Conservation (phyloP, 1,284 basidiomycete species). For the Cutaneotrichosporon sp. region DNA sequence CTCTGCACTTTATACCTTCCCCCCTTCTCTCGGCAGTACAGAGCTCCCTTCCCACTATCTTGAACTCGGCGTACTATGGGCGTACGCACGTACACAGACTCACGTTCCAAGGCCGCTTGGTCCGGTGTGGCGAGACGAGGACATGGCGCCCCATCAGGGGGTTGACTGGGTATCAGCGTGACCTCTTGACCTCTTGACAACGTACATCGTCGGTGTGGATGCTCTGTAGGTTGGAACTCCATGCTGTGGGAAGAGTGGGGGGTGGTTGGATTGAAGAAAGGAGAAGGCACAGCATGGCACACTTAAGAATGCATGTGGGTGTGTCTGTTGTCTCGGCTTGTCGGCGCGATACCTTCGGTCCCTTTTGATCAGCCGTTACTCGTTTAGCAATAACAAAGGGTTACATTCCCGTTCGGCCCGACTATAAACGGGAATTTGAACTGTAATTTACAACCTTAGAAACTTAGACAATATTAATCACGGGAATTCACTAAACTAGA, state of each 20-base stretch:
- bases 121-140: constrained; percentile 77
- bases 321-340: not conserved
- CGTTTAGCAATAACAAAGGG: not conserved
- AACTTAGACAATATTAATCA: not conserved
- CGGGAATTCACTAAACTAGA: constrained; percentile 7
- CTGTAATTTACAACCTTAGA: not conserved
- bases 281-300: not conserved
- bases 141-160: constrained; percentile 59
- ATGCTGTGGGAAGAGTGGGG: not conserved
- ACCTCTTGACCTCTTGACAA: not conserved
- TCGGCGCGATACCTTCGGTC: constrained; percentile 8
- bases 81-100: constrained; percentile 19
- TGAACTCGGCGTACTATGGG: not conserved
- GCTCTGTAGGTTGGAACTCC: constrained; percentile 47
- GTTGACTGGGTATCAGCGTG: constrained; percentile 40
- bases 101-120: constrained; percentile 49
- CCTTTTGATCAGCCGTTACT: no score
- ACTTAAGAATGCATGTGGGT: not conserved
- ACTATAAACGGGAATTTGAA: constrained; percentile 5
- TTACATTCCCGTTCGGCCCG: not conserved
- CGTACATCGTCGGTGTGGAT: constrained; percentile 49
- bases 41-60: no score
- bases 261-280: not conserved
- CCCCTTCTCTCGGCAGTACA: not conserved
- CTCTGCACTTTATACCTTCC: not conserved